Conservation (phyloP, 768 basidiomycete genomes). For the Podaxis sp. region DNA sequence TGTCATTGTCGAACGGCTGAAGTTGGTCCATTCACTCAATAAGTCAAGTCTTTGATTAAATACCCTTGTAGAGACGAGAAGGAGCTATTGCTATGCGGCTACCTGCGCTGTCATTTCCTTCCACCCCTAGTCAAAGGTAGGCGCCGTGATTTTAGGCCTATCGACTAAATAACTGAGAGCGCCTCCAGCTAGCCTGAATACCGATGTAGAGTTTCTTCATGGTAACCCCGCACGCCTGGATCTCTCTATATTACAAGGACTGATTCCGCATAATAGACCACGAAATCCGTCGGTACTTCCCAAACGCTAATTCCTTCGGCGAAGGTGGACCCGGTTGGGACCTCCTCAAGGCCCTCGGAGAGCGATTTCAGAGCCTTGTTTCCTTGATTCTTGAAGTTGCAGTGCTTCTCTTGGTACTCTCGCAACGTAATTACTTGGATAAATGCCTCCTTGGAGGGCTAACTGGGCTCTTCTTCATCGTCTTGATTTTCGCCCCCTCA, state of each 20-base stretch:
- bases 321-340: slow-evolving; percentile 35
- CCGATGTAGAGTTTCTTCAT: slow-evolving; percentile 20
- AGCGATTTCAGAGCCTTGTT: slow-evolving; percentile 20
- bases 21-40: slow-evolving; percentile 7
- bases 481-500: slow-evolving; percentile 32
- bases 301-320: slow-evolving; percentile 27
- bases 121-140: slow-evolving; percentile 39
- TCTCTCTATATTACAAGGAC: background rate
- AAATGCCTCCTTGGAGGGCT: slow-evolving; percentile 16
- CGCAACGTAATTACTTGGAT: slow-evolving; percentile 19
- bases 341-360: slow-evolving; percentile 27
- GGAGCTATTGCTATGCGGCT: slow-evolving; percentile 24
- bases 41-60: background rate
- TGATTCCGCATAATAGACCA: background rate
- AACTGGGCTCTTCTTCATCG: slow-evolving; percentile 17
- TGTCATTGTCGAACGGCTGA: slow-evolving; percentile 21
- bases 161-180: slow-evolving; percentile 18
- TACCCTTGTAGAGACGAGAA: slow-evolving; percentile 16
- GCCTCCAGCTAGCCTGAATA: slow-evolving; percentile 18
- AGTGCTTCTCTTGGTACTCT: slow-evolving; percentile 23
- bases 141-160: background rate
- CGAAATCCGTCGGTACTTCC: slow-evolving; percentile 14
- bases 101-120: slow-evolving; percentile 37
- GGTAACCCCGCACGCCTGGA: slow-evolving; percentile 11
- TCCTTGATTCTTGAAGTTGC: slow-evolving; percentile 27